Percentiles rank a stretch among this genome's conserved stretches.
Evolutionary conservation across 257 asterid species (phyloP).

Genomic region (Solanum gandarillasii): DNA sequence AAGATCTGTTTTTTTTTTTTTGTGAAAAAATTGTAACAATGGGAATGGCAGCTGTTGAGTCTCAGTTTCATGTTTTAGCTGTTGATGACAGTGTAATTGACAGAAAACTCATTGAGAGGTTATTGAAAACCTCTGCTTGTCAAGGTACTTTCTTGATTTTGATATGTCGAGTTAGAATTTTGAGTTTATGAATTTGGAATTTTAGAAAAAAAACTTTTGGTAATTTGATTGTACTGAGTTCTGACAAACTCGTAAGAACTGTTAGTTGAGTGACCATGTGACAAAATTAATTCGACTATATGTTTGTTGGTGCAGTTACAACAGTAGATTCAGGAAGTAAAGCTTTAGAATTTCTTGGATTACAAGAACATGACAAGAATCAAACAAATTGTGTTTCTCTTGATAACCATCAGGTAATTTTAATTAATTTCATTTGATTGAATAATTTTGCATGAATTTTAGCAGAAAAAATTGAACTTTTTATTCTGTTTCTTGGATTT

Average conservation of each 20-base stretch:
- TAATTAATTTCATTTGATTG: not conserved
- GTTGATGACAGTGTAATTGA: conserved; percentile 38
- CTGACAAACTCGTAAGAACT: not conserved
- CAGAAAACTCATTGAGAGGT: conserved; percentile 32
- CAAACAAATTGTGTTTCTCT: conserved; percentile 19
- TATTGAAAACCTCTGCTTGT: conserved; percentile 34
- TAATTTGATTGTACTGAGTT: not conserved
- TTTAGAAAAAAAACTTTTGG: too few species aligned
- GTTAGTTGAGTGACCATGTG: not conserved
- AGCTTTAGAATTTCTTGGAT: conserved; percentile 49
- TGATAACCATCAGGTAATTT: conserved; percentile 26
- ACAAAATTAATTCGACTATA: not conserved
- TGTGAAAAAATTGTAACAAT: not conserved
- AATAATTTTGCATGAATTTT: not conserved
- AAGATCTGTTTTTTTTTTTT: not conserved
- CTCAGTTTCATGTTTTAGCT: conserved; percentile 38
- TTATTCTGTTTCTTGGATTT: not conserved
- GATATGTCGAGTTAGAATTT: not conserved
- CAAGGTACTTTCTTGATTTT: conserved; percentile 21
- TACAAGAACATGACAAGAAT: conserved; percentile 19
- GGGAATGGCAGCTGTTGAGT: conserved; percentile 28
- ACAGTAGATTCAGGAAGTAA: conserved; percentile 60
- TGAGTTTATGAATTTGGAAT: too few species aligned
- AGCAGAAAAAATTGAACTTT: not conserved
- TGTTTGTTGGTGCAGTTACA: conserved; percentile 32